Base-by-base conservation (phyloP, 1,284 basidiomycete genomes). In the Singerocomus inundabilis region DNA sequence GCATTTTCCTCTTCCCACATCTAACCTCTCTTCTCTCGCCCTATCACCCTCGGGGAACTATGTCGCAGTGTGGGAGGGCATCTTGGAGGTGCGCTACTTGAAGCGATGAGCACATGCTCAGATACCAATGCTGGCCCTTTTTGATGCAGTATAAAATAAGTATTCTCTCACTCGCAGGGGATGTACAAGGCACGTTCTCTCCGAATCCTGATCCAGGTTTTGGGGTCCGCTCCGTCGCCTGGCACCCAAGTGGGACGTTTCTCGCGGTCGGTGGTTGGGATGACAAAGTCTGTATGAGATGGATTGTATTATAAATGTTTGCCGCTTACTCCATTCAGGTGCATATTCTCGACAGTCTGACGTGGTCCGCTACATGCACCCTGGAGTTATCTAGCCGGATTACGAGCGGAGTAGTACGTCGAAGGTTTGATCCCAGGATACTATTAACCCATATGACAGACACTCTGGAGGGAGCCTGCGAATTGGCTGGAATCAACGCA, bases 1-100 rank as follows among this genome's bases (percentile, higher is more conserved):
- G 91, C 90, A 93, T 67, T 95, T 92, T 57, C 78, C 87, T 3
- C 70, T 92, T n/a, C 84, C 85, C 1, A 91, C 91, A 0, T 72
- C 79, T 6, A 88, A 88, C 21, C 69, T 91, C 21, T 77, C 86
- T 13, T 89, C 88, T 0, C 64, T 94, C n/a, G 74, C 82, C 1
- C 76, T 95, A 53, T 93, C 91, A 9, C 92, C 93, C 0, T 86
- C 81, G 11, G 92, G 91, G 6, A 85, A 84, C 57, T 77, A 86
- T 67, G 56, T 96, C 12, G 91, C 91, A 0, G 77, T 88, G 0
- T 93, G 88, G 86, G 93, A 96, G 63, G 84, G 86, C 11, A 76
- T 82, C 9, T 68, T 93, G 24, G 86, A 91, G 71, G 92, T 91
- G 55, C 39, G 76, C n/a, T 43, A 29, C 42, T 37, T 48, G 18